Evolutionary conservation across 2,329 filamentous ascomycete genomes (phyloP), one percentile per base, ranked within the genome.

Genomic region (Magnaporthiopsis rhizophila): DNA sequence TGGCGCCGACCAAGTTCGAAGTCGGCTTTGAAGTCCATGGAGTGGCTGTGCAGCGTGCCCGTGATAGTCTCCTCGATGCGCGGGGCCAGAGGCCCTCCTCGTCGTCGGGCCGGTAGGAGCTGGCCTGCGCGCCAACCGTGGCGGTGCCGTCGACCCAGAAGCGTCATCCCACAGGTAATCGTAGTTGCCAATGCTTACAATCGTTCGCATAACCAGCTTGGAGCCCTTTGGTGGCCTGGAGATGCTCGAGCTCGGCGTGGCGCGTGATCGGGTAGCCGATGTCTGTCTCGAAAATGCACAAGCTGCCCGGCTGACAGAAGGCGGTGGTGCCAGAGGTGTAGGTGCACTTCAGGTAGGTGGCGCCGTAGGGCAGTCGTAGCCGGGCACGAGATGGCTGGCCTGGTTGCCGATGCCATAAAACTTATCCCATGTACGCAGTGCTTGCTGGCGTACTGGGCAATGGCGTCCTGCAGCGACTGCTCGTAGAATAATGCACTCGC

Each of bases 381-480:
- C 77, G 65, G 76, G 74, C 5, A 80, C 73, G 24, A 81, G 71
- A 1, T 72, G 72, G 15, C 73, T 75, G 3, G 75, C 66, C 59
- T 74, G 67, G 0, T 72, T 71, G 1, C 77, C 76, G 32, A 80
- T 67, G 62, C 71, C 70, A 67, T 72, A 78, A 63, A 73, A 72
- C 0, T 74, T 75, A 64, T 80, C 26, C 79, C 64, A 80, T 78
- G 65, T 77, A 80, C 34, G 77, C 71, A 0, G 76, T 78, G n/a
- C 72, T 76, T 75, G 0, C 80, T 79, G 4, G 79, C 81, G 66
- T 84, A 84, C 65, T 83, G 81, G 4, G 81, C 79, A 32, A 81
- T 73, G 0, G 81, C 81, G 69, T 84, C 81, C 68, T 84, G 80
- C 62, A 83, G 72, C 11, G 78, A 78, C 5, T 84, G 75, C 71